Base-by-base conservation (phyloP, 2,329 filamentous ascomycete species). In the Ascosphaera apis region DNA sequence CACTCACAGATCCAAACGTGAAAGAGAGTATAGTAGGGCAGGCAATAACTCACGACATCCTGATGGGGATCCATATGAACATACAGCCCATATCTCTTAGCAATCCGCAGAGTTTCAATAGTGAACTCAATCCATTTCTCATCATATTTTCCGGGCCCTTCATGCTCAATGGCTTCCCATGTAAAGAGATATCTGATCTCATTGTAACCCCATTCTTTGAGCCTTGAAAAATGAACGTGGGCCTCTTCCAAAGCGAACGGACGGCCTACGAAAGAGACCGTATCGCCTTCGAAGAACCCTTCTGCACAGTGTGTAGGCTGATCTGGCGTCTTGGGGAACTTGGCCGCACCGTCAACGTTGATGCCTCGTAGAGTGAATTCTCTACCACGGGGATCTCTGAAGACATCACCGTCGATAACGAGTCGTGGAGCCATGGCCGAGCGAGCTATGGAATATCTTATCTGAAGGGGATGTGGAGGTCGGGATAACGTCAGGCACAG, bases 41-140 rank as follows among this genome's bases (percentile, higher is more conserved):
- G 34, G 3, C 4, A 35, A 31, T 66, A 13, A 28, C 25, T 28
- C 25, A 81, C 76, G 47, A 95, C 86, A 60, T 98, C 88, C 63
- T 98, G 88, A 54, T 98, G 88, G 15, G 91, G 86, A 47, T 98
- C 91, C 82, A 98, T 92, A 52, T 93, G 95, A 35, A 98, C 66
- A 49, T 91, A 92, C 54, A 98, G 93, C 18, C 80, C 81, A 61
- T 91, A 95, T 27, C 72, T 66, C 52, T 84, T 92, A 27, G 84
- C 84, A 43, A 83, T 63, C 38, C 83, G 69, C 45, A 98, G 57
- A 8, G 92, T 63, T 28, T 80, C 68, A 44, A 98, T 82, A 1
- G 88, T 98, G 52, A 91, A 82, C 44, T 79, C 66, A 44, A 95
- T 84, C 67, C 80, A 98, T 41, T 79, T 75, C 50, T 98, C 82